These are phyloP conservation scores for Pisolithus tinctorius DNA, from an alignment of 768 basidiomycete genomes.

Conservation along the genomic window DNA sequence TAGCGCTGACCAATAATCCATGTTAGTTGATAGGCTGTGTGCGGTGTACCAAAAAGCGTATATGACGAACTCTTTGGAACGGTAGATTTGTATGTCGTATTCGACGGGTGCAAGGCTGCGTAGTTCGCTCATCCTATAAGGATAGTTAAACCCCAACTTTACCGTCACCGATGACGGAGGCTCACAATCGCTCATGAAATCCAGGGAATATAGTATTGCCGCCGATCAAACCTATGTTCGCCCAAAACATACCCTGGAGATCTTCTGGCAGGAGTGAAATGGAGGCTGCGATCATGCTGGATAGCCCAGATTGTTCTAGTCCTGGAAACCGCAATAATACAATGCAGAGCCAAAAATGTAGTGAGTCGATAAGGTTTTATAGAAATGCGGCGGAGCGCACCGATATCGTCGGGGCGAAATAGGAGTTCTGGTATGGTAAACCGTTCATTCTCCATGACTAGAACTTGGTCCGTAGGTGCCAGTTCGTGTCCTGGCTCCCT, in stretches of 20 bases:
- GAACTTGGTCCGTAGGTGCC: constrained; percentile 55
- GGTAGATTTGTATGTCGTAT: constrained; percentile 66
- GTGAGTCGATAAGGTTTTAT: constrained; percentile 6
- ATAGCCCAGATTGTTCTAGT: constrained; percentile 73
- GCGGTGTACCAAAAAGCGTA: constrained; percentile 4
- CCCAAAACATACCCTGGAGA: constrained; percentile 91
- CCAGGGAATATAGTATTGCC: constrained; percentile 74
- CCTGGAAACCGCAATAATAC: constrained; percentile 36
- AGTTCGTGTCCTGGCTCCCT: constrained; percentile 47
- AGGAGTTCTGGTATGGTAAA: constrained; percentile 91
- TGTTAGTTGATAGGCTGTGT: constrained; percentile 8
- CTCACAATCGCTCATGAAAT: constrained; percentile 73
- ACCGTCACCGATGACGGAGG: constrained; percentile 10
- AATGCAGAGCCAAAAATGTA: background rate
- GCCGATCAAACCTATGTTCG: constrained; percentile 85
- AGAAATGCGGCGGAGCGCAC: constrained; percentile 35
- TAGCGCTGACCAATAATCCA: constrained; percentile 40
- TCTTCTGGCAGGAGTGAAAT: constrained; percentile 75
- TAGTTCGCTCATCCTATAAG: constrained; percentile 60
- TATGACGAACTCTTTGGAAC: constrained; percentile 62
- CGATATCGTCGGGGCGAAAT: constrained; percentile 87
- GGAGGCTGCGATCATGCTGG: constrained; percentile 66
- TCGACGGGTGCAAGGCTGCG: constrained; percentile 77
- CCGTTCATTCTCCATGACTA: constrained; percentile 87
- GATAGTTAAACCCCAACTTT: constrained; percentile 11